Evolutionary conservation across 208 protist genomes (phyloP).

Genomic region (Leishmania tropica): DNA sequence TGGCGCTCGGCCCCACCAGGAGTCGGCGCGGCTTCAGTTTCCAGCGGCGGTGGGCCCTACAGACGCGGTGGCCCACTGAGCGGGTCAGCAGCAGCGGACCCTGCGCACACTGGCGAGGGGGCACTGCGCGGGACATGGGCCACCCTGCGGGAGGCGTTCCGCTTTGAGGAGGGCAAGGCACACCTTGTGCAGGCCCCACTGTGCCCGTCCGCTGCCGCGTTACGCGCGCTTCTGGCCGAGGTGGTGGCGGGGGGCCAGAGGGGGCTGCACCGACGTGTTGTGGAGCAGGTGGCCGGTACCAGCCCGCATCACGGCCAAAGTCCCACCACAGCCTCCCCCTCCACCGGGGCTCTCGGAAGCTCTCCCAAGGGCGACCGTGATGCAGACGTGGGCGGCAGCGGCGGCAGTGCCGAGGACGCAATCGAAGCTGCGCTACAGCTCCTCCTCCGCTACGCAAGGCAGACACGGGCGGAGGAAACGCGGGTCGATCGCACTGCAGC

Average conservation of each 20-base stretch:
- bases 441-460: conserved; percentile 12
- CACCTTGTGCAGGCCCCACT: conserved; percentile 33
- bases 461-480: neutral
- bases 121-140: conserved; percentile 23
- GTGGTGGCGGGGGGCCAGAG: conserved; percentile 27
- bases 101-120: neutral
- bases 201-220: conserved; percentile 22
- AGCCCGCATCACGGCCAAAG: neutral
- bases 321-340: neutral
- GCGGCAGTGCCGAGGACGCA: conserved; percentile 14
- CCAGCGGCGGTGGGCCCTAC: neutral
- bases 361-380: neutral
- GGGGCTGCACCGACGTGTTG: conserved; percentile 27
- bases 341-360: neutral
- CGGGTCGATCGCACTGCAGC: neutral
- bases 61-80: conserved; percentile 1
- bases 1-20: conserved; percentile 4
- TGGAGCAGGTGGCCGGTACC: conserved; percentile 14
- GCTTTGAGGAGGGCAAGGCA: conserved; percentile 16
- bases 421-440: conserved; percentile 27
- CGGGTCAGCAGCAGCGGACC: neutral
- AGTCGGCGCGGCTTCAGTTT: neutral
- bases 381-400: conserved; percentile 2
- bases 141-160: conserved; percentile 21
- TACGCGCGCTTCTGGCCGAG: conserved; percentile 24